Percentiles rank a stretch among this genome's conserved stretches.
These are phyloP conservation scores for Tylopilus plumbeoviolaceoides DNA, from an alignment of 768 basidiomycete genomes.

Conservation along the genomic window DNA sequence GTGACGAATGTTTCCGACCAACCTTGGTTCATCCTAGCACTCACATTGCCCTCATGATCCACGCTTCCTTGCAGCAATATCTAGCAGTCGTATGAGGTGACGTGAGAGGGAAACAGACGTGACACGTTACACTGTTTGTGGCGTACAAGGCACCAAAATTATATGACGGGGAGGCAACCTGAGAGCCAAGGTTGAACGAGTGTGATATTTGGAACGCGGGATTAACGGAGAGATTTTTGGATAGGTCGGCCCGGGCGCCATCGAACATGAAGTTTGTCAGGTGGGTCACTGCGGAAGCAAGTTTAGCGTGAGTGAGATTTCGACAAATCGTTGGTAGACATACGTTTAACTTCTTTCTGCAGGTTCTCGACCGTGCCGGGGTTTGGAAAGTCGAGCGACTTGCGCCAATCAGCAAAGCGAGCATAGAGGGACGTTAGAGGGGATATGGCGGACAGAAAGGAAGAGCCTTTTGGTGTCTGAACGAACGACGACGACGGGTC, in stretches of 20 bases:
- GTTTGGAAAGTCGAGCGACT: conserved; percentile 75
- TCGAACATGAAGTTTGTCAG: conserved; percentile 95
- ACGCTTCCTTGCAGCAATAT: conserved; percentile 90
- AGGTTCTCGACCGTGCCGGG: conserved; percentile 94
- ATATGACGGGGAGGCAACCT: conserved; percentile 80
- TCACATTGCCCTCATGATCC: conserved; percentile 90
- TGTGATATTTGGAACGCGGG: conserved; percentile 99
- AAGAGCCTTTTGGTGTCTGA: conserved; percentile 29
- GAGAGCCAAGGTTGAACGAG: conserved; percentile 87
- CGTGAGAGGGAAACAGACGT: conserved; percentile 12
- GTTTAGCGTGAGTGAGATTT: neutral
- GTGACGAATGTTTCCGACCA: conserved; percentile 77
- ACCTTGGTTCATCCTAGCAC: conserved; percentile 82
- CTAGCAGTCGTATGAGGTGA: conserved; percentile 40
- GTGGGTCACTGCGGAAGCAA: conserved; percentile 63
- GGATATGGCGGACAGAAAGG: conserved; percentile 33
- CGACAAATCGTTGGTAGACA: conserved; percentile 20
- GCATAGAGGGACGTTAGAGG: conserved; percentile 67
- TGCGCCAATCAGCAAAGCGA: conserved; percentile 78
- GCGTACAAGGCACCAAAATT: conserved; percentile 94
- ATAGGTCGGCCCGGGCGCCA: conserved; percentile 93
- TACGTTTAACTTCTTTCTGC: conserved; percentile 90
- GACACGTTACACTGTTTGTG: conserved; percentile 59
- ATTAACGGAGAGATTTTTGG: conserved; percentile 86
- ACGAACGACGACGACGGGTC: conserved; percentile 35